Base-by-base conservation (phyloP, 345 rosid species). In the Rhodomyrtus tomentosa region DNA sequence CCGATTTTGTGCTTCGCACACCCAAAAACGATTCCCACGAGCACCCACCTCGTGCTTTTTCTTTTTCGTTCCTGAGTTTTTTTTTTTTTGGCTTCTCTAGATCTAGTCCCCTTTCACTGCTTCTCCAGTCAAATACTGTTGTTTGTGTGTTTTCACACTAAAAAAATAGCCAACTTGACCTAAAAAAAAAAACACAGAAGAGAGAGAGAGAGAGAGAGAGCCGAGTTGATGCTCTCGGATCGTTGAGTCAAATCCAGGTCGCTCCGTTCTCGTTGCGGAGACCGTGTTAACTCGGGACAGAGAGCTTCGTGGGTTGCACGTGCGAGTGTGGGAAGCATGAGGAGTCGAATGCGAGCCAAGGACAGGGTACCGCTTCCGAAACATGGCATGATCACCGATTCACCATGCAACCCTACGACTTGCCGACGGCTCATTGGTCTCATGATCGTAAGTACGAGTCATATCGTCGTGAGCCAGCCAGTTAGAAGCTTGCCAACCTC, bases 81-180 rank as follows among this genome's bases (percentile, higher is more conserved):
- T 45, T 36, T 10, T 84, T 54, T 7, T 55, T 2, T 48, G 50
- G 20, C 62, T 38, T 73, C 49, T 45, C 82, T 32, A 85, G 86
- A 85, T 85, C 86, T 81, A 81, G 48, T 80, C 55, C 38, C 27
- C 81, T 45, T 21, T 52, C 84, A 27, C 87, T 82, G 50, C 87
- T 68, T 68, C 40, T 82, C 53, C 82, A 85, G 86, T 85, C 84
- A 85, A 85, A 59, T 84, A 55, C 80, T 56, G 86, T 56, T 74
- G 50, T 85, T 59, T 29, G 25, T 50, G 52, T 45, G 82, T 29
- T 59, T 82, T 68, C 40, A 59, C 81, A 62, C 59, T 82, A 85
- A 80, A 81, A 11, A 81, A 85, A 74, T 29, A 38, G 62, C 83
- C 83, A 85, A 81, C 83, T 85, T 81, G 86, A 85, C 86, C 86